Conservation (phyloP, 495 filamentous ascomycete species). For the Lindgomyces ingoldianus region DNA sequence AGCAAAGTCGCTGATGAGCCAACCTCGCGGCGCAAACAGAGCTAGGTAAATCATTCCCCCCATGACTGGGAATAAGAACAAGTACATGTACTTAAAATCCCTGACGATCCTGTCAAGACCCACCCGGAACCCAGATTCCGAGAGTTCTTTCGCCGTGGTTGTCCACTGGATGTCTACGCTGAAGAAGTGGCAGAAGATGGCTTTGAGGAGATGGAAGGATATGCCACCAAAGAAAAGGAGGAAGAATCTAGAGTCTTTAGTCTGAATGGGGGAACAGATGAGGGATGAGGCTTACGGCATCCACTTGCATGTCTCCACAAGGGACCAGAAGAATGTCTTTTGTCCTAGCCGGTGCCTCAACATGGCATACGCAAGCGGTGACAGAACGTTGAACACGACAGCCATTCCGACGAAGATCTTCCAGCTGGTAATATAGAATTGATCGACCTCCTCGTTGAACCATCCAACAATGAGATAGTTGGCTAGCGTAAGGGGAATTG, state of each 20-base stretch:
- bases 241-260: conserved; percentile 47
- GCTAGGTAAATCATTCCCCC: conserved; percentile 47
- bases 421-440: conserved; percentile 76
- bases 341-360: conserved; percentile 70
- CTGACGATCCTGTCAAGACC: conserved; percentile 42
- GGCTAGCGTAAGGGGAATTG: conserved; percentile 42
- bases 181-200: conserved; percentile 69
- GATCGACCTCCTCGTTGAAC: conserved; percentile 72
- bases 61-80: conserved; percentile 38
- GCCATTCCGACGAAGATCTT: conserved; percentile 75
- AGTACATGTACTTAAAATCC: conserved; percentile 46
- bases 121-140: conserved; percentile 41
- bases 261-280: neutral
- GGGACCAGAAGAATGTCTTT: conserved; percentile 44
- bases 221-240: conserved; percentile 71
- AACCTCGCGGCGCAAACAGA: conserved; percentile 41
- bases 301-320: conserved; percentile 75
- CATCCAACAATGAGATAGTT: conserved; percentile 56
- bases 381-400: conserved; percentile 70
- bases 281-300: conserved; percentile 46
- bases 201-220: conserved; percentile 67
- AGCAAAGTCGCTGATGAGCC: conserved; percentile 45
- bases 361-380: conserved; percentile 63
- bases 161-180: conserved; percentile 74
- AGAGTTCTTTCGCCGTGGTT: conserved; percentile 64